Evolutionary conservation across 2,329 filamentous ascomycete genomes (phyloP).

Genomic region (Tolypocladium sp.): DNA sequence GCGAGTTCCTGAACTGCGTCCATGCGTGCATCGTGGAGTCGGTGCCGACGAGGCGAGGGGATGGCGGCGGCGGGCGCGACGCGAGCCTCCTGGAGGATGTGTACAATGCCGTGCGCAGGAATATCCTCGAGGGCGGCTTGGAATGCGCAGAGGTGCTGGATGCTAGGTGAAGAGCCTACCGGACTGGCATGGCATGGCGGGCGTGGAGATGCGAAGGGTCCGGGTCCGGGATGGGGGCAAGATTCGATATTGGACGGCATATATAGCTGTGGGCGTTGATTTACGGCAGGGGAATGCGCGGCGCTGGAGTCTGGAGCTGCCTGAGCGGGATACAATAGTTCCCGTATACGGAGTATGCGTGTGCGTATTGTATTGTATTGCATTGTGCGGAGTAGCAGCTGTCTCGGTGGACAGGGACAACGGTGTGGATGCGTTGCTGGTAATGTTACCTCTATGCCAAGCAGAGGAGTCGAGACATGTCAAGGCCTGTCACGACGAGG

Average conservation of each 20-base stretch:
- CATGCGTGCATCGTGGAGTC: background rate
- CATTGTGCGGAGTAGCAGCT: background rate
- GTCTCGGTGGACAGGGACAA: background rate
- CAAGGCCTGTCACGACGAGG: background rate
- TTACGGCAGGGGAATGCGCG: background rate
- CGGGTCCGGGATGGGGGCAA: background rate
- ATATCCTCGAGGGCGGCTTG: background rate
- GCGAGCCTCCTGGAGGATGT: background rate
- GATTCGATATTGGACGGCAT: background rate
- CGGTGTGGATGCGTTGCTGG: background rate
- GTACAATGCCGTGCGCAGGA: too few relatives aligned
- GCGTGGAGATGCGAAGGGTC: background rate
- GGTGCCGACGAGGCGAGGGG: background rate
- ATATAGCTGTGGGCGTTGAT: background rate
- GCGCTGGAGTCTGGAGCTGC: background rate
- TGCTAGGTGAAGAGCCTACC: background rate
- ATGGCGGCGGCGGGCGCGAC: background rate
- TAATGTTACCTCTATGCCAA: background rate
- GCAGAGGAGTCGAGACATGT: background rate
- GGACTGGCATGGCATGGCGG: too few relatives aligned
- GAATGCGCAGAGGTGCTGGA: background rate
- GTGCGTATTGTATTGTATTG: too few relatives aligned
- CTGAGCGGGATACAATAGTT: background rate
- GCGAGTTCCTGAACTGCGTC: background rate
- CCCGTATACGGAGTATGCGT: background rate